Percentiles rank a stretch among this genome's conserved stretches.
Evolutionary conservation across 1,284 basidiomycete species (phyloP).

Genomic region (Clitocybe nebularis): DNA sequence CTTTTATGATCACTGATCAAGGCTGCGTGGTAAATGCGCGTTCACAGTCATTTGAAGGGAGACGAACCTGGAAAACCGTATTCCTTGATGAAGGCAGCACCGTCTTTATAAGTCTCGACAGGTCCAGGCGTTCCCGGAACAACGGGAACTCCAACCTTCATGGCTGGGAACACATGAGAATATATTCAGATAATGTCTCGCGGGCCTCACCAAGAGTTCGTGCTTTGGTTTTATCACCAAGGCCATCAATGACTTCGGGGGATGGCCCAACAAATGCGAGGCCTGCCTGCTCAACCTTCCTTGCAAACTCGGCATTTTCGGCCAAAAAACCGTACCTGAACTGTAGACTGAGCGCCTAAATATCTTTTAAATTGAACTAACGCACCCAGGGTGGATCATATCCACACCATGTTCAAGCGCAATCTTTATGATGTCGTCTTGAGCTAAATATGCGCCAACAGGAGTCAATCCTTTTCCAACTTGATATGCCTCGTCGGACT

Average conservation of each 20-base stretch:
- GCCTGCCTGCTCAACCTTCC: conserved; percentile 95
- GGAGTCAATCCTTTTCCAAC: conserved; percentile 95
- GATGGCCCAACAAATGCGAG: conserved; percentile 96
- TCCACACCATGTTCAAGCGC: conserved; percentile 97
- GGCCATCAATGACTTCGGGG: conserved; percentile 94
- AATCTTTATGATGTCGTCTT: conserved; percentile 95
- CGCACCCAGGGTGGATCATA: conserved; percentile 98
- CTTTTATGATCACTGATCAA: conserved; percentile 86
- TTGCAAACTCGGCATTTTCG: conserved; percentile 94
- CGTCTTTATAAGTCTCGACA: conserved; percentile 81
- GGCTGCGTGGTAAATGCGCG: too few species aligned
- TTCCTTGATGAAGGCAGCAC: conserved; percentile 87
- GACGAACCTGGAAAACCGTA: conserved; percentile 96
- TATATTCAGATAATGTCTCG: conserved; percentile 5
- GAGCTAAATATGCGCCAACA: conserved; percentile 94
- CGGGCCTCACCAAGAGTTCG: conserved; percentile 66
- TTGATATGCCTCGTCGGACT: conserved; percentile 98
- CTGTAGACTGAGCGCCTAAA: background rate
- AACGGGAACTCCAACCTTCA: conserved; percentile 88
- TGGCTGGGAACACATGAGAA: conserved; percentile 45
- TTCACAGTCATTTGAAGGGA: too few species aligned
- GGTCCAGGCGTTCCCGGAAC: conserved; percentile 97
- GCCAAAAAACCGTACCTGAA: conserved; percentile 94
- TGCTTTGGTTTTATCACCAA: conserved; percentile 99
- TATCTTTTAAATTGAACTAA: conserved; percentile 11